These are phyloP conservation scores for Aplosporella prunicola DNA, from an alignment of 2,329 filamentous ascomycete genomes.

Conservation along the genomic window DNA sequence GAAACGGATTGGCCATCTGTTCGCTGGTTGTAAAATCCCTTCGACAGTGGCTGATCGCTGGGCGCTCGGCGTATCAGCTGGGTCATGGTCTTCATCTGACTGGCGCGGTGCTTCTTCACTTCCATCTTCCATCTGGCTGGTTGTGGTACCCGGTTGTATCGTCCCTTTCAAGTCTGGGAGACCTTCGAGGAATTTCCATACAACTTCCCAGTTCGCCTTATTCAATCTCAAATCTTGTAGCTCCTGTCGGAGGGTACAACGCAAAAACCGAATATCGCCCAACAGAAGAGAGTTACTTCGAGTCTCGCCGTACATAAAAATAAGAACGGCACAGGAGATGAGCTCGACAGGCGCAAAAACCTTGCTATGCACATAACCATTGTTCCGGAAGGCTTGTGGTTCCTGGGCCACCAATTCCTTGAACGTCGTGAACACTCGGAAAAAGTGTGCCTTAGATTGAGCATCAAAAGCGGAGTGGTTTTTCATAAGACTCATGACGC, in stretches of 20 bases:
- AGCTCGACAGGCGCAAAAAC: slow-evolving; percentile 30
- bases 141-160: too few relatives aligned
- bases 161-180: too few relatives aligned
- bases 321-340: slow-evolving; percentile 24
- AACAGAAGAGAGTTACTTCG: slow-evolving; percentile 21
- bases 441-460: slow-evolving; percentile 23
- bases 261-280: slow-evolving; percentile 22
- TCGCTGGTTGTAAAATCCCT: too few relatives aligned
- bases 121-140: too few relatives aligned
- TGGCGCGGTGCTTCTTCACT: too few relatives aligned
- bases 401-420: slow-evolving; percentile 20
- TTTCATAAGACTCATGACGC: slow-evolving; percentile 19
- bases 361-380: slow-evolving; percentile 18
- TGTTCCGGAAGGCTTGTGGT: slow-evolving; percentile 22
- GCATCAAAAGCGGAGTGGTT: slow-evolving; percentile 21
- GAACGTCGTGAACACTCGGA: slow-evolving; percentile 24
- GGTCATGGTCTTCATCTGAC: too few relatives aligned
- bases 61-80: too few relatives aligned
- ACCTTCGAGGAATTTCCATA: slow-evolving; percentile 23
- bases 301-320: slow-evolving; percentile 22
- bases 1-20: too few relatives aligned
- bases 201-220: slow-evolving; percentile 18
- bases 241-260: slow-evolving; percentile 19
- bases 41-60: too few relatives aligned
- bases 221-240: slow-evolving; percentile 24